A percentile compares a stretch with the other conserved stretches of the same genome.
Conservation (phyloP, 148 eudicot species). For the Amaranthus cruentus region DNA sequence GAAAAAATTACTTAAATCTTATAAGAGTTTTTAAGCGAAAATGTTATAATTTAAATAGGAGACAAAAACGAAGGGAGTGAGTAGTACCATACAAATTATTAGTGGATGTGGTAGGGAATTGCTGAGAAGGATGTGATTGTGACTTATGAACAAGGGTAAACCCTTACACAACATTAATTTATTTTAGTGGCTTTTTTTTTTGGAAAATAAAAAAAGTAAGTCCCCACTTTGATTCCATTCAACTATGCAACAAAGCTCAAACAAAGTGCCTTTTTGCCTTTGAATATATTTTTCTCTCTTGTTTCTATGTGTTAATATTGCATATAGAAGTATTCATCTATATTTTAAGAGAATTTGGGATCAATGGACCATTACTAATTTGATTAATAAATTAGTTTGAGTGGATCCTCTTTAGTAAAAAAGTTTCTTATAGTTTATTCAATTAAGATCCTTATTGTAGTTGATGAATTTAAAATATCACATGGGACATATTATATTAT, state of each 20-base stretch:
- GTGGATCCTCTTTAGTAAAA: not conserved
- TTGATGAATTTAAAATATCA: not conserved
- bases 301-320: not conserved
- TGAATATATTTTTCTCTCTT: not conserved
- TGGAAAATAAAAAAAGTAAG: not conserved
- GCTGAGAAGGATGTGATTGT: constrained; percentile 1
- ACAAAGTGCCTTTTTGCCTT: not conserved
- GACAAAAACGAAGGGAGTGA: not conserved
- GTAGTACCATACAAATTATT: not conserved
- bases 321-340: not conserved
- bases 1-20: not conserved
- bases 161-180: too few relatives aligned
- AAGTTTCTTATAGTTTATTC: not conserved
- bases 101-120: constrained; percentile 9
- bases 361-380: not conserved
- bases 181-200: not conserved
- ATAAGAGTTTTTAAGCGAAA: not conserved
- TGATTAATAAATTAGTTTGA: not conserved
- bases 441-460: not conserved
- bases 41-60: not conserved
- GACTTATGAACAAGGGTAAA: not conserved
- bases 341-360: not conserved
- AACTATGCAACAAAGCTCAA: constrained; percentile 2
- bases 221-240: constrained; percentile 11
- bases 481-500: not conserved